A percentile compares a stretch with the other conserved stretches of the same genome.
phyloP scores from a whole-genome alignment of 805 yeast species.

The Candida suzukii region DNA sequence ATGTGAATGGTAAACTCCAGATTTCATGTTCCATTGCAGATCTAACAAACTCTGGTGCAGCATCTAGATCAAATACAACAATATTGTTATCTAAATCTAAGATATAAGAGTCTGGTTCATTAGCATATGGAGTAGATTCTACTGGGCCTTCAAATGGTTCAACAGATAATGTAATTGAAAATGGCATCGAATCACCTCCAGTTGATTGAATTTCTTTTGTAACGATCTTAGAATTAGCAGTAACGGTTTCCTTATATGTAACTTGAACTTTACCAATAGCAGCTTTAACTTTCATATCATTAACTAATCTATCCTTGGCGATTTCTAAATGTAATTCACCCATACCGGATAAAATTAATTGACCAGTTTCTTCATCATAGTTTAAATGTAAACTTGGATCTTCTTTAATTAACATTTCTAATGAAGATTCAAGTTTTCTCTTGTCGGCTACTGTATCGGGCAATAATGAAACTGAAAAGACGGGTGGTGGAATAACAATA shows the following conservation, averaged over 20 bases:
- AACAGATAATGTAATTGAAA: slow-evolving; percentile 18
- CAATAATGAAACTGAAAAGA: slow-evolving; percentile 77
- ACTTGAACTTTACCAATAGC: slow-evolving; percentile 81
- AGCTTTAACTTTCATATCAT: slow-evolving; percentile 76
- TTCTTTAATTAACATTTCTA: slow-evolving; percentile 63
- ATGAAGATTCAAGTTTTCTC: slow-evolving; percentile 62
- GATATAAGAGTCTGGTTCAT: slow-evolving; percentile 30
- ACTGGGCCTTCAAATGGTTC: slow-evolving; percentile 27
- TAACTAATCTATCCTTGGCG: slow-evolving; percentile 69
- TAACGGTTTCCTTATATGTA: slow-evolving; percentile 72
- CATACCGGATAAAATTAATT: slow-evolving; percentile 89
- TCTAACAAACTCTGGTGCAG: slow-evolving; percentile 16
- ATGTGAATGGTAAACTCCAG: slow-evolving; percentile 43
- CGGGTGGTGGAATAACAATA: slow-evolving; percentile 84
- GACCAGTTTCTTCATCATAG: slow-evolving; percentile 81
- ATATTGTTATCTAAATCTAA: slow-evolving; percentile 43
- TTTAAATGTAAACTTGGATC: slow-evolving; percentile 80
- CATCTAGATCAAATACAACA: slow-evolving; percentile 26
- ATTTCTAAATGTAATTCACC: slow-evolving; percentile 95
- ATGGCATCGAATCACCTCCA: slow-evolving; percentile 12
- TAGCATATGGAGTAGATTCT: slow-evolving; percentile 20
- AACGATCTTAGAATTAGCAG: slow-evolving; percentile 13
- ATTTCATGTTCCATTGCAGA: slow-evolving; percentile 12
- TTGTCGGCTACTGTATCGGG: slow-evolving; percentile 81
- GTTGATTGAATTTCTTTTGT: slow-evolving; percentile 11